A percentile compares a stretch with the other conserved stretches of the same genome.
Evolutionary conservation across 2,329 filamentous ascomycete species (phyloP).

Genomic region (Sodiomyces alkalinus): DNA sequence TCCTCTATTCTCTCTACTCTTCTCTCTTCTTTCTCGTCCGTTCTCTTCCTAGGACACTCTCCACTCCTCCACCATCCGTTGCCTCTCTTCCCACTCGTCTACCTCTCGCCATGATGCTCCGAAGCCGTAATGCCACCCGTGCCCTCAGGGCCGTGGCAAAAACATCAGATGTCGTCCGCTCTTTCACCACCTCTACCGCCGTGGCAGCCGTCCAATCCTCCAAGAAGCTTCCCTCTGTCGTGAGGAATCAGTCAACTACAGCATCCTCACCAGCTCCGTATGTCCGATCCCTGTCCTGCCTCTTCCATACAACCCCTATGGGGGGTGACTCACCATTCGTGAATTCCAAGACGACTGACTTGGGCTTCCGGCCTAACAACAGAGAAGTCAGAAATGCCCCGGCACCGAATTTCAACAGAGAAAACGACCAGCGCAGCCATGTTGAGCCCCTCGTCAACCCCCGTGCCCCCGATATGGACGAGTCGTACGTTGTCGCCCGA

Average conservation of each 20-base stretch:
- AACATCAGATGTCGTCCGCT: constrained; percentile 13
- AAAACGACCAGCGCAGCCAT: constrained; percentile 35
- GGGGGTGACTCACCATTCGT: constrained; percentile 11
- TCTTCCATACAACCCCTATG: constrained; percentile 10
- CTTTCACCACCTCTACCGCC: constrained; percentile 24
- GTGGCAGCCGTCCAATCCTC: constrained; percentile 18
- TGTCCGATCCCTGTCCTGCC: constrained; percentile 17
- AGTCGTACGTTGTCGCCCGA: constrained; percentile 51
- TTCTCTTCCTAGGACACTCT: constrained; percentile 1
- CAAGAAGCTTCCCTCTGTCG: constrained; percentile 24
- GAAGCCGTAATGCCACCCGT: constrained; percentile 28
- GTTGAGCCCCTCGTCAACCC: constrained; percentile 53
- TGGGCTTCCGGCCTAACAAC: no score
- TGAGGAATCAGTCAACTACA: constrained; percentile 34
- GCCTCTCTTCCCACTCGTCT: constrained; percentile 1
- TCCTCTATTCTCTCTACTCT: constrained; percentile 2
- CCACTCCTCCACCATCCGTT: constrained; percentile 2
- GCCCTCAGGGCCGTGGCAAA: constrained; percentile 28
- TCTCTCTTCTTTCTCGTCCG: constrained; percentile 1
- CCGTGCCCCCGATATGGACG: constrained; percentile 52
- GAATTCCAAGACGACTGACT: constrained; percentile 8
- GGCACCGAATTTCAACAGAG: constrained; percentile 44
- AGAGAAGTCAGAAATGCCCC: constrained; percentile 45
- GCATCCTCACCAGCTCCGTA: constrained; percentile 36
- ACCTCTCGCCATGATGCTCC: constrained; percentile 26